phyloP scores from a whole-genome alignment of 140 eudicot genomes.

The Flaveria floridana region DNA sequence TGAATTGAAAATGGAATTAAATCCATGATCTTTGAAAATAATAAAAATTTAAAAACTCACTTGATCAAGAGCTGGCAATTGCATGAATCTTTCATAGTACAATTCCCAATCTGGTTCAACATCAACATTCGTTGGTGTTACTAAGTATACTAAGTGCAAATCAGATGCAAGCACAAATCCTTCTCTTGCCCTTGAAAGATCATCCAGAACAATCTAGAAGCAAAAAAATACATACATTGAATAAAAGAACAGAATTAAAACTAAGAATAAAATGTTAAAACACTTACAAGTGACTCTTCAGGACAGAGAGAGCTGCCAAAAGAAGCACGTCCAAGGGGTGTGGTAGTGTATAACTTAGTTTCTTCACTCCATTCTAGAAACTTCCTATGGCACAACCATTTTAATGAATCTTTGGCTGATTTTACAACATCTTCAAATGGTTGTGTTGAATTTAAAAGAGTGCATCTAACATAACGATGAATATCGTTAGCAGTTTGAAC shows the following conservation, averaged over 20 bases:
- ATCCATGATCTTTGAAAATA: not conserved
- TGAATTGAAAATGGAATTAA: not conserved
- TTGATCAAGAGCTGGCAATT: constrained; percentile 82
- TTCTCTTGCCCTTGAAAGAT: constrained; percentile 94
- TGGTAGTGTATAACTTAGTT: constrained; percentile 74
- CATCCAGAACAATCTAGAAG: constrained; percentile 89
- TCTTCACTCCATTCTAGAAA: constrained; percentile 97
- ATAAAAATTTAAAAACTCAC: constrained; percentile 30
- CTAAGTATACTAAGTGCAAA: constrained; percentile 83
- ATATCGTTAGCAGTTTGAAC: constrained; percentile 97
- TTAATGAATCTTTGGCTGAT: constrained; percentile 91
- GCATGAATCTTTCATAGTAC: constrained; percentile 90
- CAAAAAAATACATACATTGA: not conserved
- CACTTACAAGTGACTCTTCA: constrained; percentile 89
- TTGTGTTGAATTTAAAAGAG: constrained; percentile 92
- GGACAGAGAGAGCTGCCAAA: constrained; percentile 97
- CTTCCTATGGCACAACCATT: constrained; percentile 84
- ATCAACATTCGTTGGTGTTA: constrained; percentile 93
- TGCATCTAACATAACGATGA: constrained; percentile 92
- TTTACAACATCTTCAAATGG: constrained; percentile 97
- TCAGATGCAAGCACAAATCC: constrained; percentile 99
- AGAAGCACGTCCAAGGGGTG: constrained; percentile 95
- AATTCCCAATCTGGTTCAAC: constrained; percentile 98
- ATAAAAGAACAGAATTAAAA: not conserved
- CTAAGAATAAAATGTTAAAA: constrained; percentile 19